Conservation (phyloP, 2,329 filamentous ascomycete genomes). For the Didymella arachidicola region DNA sequence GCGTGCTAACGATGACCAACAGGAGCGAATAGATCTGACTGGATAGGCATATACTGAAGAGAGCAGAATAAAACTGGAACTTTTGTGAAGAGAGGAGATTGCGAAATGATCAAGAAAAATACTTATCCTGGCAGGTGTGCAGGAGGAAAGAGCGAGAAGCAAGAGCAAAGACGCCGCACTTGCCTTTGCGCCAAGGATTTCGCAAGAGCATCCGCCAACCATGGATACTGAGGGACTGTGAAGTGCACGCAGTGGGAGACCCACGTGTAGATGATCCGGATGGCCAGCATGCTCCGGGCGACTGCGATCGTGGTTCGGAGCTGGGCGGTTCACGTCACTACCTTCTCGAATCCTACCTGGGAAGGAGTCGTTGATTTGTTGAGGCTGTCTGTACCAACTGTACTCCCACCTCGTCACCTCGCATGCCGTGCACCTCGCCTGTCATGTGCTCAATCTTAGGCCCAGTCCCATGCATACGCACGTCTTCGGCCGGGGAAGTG, state of each 20-base stretch:
- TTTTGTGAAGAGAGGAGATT: neutral
- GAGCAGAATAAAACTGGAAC: too few relatives aligned
- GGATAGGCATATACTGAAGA: neutral
- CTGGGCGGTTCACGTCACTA: too few relatives aligned
- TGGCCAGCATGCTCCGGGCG: neutral
- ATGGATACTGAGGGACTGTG: neutral
- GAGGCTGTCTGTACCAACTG: neutral
- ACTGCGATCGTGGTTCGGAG: neutral
- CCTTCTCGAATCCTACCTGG: too few relatives aligned
- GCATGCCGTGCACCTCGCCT: neutral
- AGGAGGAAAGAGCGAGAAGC: neutral
- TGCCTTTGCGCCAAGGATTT: neutral
- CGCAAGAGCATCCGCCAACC: neutral
- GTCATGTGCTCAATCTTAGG: neutral
- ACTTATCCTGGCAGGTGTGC: neutral
- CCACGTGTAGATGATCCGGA: neutral
- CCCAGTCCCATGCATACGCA: neutral
- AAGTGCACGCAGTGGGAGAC: neutral
- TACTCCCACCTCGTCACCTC: neutral
- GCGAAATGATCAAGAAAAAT: neutral
- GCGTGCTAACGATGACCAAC: neutral
- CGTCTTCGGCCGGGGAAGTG: constrained; percentile 5
- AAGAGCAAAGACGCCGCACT: neutral
- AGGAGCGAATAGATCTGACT: neutral
- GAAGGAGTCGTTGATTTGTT: too few relatives aligned